Evolutionary conservation across 352 stramenopile species (phyloP), one percentile per base, ranked within the genome.

Genomic region (Phytopythium mirpurense): DNA sequence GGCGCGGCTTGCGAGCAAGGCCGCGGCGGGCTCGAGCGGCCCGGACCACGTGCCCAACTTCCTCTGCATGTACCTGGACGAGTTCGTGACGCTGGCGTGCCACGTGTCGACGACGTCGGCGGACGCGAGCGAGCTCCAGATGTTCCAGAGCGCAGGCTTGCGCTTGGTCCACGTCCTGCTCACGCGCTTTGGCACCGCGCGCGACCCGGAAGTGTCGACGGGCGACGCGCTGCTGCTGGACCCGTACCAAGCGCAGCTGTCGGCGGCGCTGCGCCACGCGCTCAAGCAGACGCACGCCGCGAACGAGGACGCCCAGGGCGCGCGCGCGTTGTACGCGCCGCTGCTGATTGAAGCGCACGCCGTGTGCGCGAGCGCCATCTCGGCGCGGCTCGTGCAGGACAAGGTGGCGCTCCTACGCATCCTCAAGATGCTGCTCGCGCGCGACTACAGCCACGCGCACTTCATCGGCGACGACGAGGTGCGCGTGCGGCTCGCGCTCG

Each of bases 21-120:
- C 59, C 15, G 52, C 53, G 1, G 24, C 23, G 5, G 41, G 23
- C 1, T 10, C 29, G 29, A n/a, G 23, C 15, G 7, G 7, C 24
- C 24, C 49, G 19, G 55, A 62, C 8, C 62, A 16, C 36, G 36
- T 57, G 3, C 63, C 62, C 21, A 89, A 95, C 53, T 95, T 88
- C 56, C 47, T 95, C 16, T 87, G 79, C 48, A 88, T 95, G 79
- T 95, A 93, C 60, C 32, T 95, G 55, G 85, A 95, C 43, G 85
- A 95, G 70, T 88, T 95, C 52, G 74, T 95, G 18, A 93, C 85
- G 0, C 67, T 95, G 23, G 72, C 82, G 5, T 95, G 85, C 42
- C 81, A 95, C 32, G 77, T 85, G 11, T 68, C 81, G 12, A 91
- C 81, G 0, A 70, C 80, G 10, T 92, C 81, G 5, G 68, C 69